Evolutionary conservation across 495 filamentous ascomycete genomes (phyloP), one percentile per base, ranked within the genome.

Genomic region (Aspergillus panamensis): DNA sequence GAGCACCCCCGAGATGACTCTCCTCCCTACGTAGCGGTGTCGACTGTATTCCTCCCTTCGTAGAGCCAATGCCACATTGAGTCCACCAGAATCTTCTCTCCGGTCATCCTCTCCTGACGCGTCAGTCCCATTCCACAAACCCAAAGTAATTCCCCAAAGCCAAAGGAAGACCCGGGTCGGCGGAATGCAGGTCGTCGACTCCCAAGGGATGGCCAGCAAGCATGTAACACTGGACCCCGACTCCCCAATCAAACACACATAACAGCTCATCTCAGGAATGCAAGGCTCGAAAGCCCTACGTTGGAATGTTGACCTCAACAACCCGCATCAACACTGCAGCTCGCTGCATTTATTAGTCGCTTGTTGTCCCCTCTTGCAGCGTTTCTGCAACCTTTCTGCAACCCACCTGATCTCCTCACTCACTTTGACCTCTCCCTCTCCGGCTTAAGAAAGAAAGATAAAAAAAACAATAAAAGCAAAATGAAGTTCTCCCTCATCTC

Each of bases 401-500:
- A 32, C 48, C 17, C 21, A 32, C 13, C 48, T 30, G n/a, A 25
- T 19, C 40, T 33, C 10, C 33, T 54, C 51, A 13, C 43, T 48
- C 43, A 21, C 43, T 48, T 17, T 17, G 29, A 47, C 35, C 21
- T 25, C 25, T 25, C 21, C 16, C 8, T 33, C 17, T 21, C 8
- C 29, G n/a, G n/a, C n/a, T n/a, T n/a, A n/a, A n/a, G n/a, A n/a
- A n/a, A n/a, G n/a, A n/a, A n/a, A n/a, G n/a, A n/a, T n/a, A 3
- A 14, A 47, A 48, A 47, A 51, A 57, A 32, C 25, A 19, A 25
- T 2, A 25, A 25, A 25, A 2, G 25, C 52, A 66, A 48, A 48
- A 63, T 63, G 61, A 59, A 56, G 40, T 49, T 56, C 51, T 45
- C 50, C 21, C 6, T 52, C 53, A 5, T 57, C 33, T 20, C 48